Evolutionary conservation across 116 monocot species (phyloP), one percentile per base, ranked within the genome.

Genomic region (Thalassia testudinum): DNA sequence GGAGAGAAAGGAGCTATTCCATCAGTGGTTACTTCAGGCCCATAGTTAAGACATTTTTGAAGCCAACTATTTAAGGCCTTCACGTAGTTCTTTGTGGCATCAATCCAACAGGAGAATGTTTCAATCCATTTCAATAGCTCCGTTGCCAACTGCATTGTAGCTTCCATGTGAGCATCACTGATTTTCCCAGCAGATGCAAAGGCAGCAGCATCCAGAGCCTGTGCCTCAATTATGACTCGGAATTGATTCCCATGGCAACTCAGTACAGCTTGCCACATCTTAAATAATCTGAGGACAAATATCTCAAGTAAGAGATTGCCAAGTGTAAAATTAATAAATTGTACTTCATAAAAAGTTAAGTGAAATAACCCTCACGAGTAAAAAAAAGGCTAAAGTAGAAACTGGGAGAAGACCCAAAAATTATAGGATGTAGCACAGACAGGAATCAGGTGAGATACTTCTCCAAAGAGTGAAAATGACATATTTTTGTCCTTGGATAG

Each of bases 1-100:
- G 95, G 95, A 73, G 95, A 95, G 63, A 81, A 95, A 12, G 95
- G 95, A 58, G 62, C 68, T 20, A 65, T 30, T 44, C 88, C 95
- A 66, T 95, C 95, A 20, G 76, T 69, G 0, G 95, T 95, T 63
- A 65, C 72, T 64, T 85, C 95, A 20, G 76, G 88, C 44, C 70
- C 78, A 24, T 82, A 62, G 42, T 61, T 60, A 27, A 83, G 69
- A 44, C 78, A 74, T 27, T 67, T 58, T 21, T 58, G 21, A 30
- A 95, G 78, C 95, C 95, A 95, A 8, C 27, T 50, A 59, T 88
- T 95, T 61, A 95, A 54, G 22, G 81, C 56, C 61, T 67, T 73
- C 34, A 88, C 78, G 24, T 57, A 95, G 49, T 29, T 67, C 56
- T 72, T 88, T 69, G 88, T 88, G 25, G 77, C 63, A 70, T 26